A percentile compares a stretch with the other conserved stretches of the same genome.
These are phyloP conservation scores for Arbutus unedo DNA, from an alignment of 148 eudicot genomes.

Conservation along the genomic window DNA sequence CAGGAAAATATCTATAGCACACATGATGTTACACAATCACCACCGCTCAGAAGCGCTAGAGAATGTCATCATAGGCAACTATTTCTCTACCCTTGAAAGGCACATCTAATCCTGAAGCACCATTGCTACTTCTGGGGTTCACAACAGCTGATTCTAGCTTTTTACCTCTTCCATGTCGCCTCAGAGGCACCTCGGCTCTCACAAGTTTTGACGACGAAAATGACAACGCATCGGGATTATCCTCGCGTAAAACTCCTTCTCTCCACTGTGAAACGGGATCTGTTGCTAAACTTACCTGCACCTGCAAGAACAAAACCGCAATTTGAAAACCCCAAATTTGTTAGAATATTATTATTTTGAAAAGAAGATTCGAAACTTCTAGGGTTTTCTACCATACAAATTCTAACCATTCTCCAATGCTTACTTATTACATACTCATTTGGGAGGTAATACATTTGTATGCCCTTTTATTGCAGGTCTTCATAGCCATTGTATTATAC, in stretches of 20 bases:
- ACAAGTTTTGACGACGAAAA: conserved; percentile 56
- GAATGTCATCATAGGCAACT: conserved; percentile 87
- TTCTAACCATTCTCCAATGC: neutral
- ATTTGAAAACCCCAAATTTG: neutral
- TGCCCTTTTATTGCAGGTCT: too few species aligned
- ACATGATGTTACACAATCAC: conserved; percentile 7
- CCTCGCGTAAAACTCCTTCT: conserved; percentile 38
- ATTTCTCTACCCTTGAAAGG: conserved; percentile 64
- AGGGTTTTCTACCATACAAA: neutral
- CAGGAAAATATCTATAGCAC: neutral
- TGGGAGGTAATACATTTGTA: too few species aligned
- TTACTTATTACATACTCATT: neutral
- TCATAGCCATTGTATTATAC: too few species aligned
- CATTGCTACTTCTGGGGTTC: conserved; percentile 35
- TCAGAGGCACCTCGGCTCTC: conserved; percentile 62
- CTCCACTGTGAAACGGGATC: conserved; percentile 42
- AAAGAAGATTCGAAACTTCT: neutral
- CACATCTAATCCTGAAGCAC: conserved; percentile 26
- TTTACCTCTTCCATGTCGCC: conserved; percentile 70
- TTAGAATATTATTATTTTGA: too few species aligned
- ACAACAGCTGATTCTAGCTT: conserved; percentile 70
- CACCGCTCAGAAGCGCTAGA: conserved; percentile 27
- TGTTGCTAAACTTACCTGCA: conserved; percentile 72
- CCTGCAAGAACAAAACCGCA: conserved; percentile 34
- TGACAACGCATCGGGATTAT: conserved; percentile 12